These are phyloP conservation scores for Trichoderma sp. DNA, from an alignment of 2,329 filamentous ascomycete genomes.

Conservation along the genomic window DNA sequence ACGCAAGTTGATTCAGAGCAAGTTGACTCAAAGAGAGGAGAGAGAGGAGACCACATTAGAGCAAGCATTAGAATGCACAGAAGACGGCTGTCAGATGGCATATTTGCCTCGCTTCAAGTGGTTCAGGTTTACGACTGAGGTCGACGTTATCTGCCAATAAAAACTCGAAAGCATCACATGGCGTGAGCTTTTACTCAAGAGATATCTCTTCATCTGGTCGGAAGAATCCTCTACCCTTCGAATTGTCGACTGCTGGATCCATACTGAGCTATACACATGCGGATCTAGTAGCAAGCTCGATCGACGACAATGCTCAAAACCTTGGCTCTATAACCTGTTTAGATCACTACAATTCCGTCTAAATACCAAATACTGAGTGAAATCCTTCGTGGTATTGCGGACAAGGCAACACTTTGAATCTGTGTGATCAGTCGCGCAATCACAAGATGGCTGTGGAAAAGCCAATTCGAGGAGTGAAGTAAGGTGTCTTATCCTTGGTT, in stretches of 20 bases:
- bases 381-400: not conserved
- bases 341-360: not conserved
- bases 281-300: not conserved
- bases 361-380: not conserved
- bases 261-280: not conserved
- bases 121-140: not conserved
- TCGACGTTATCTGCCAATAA: too few species aligned
- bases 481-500: not conserved
- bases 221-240: not conserved
- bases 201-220: not conserved
- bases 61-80: not conserved
- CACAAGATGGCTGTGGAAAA: not conserved
- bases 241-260: not conserved
- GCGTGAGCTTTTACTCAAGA: not conserved
- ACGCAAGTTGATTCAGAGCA: not conserved
- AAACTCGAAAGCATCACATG: not conserved
- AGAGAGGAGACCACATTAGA: not conserved
- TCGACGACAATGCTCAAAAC: not conserved
- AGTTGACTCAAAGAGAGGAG: not conserved
- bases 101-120: not conserved
- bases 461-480: not conserved
- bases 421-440: not conserved
- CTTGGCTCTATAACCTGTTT: not conserved
- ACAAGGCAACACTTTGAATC: not conserved
- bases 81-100: not conserved